These are phyloP conservation scores for Pyrus bretschneideri DNA, from an alignment of 306 rosid genomes.

Conservation along the genomic window DNA sequence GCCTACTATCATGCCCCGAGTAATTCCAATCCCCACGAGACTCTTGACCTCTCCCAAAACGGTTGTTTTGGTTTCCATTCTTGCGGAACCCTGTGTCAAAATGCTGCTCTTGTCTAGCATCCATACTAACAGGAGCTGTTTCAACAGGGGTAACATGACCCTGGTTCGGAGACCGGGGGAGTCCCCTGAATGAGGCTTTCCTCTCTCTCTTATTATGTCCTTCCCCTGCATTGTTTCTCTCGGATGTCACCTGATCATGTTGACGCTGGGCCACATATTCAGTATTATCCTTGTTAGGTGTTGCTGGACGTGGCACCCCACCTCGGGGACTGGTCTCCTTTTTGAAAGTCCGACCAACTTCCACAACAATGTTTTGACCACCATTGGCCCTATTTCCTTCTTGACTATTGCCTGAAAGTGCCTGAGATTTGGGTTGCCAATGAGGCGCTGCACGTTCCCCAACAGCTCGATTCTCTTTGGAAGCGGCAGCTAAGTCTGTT, in stretches of 20 bases:
- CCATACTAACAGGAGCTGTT: slow-evolving; percentile 32
- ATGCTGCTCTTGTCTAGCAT: slow-evolving; percentile 54
- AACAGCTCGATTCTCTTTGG: slow-evolving; percentile 51
- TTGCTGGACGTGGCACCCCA: slow-evolving; percentile 22
- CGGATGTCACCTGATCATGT: slow-evolving; percentile 36
- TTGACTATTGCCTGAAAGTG: slow-evolving; percentile 34
- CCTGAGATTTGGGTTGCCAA: slow-evolving; percentile 83
- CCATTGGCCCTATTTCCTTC: slow-evolving; percentile 29
- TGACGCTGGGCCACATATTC: slow-evolving; percentile 23
- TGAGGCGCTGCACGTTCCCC: slow-evolving; percentile 57
- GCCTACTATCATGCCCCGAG: slow-evolving; percentile 50
- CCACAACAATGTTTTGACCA: slow-evolving; percentile 38
- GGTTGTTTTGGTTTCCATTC: slow-evolving; percentile 54
- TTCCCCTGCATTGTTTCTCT: slow-evolving; percentile 35
- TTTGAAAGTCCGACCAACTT: slow-evolving; percentile 24
- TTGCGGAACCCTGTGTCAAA: slow-evolving; percentile 46
- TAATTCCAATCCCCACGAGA: slow-evolving; percentile 60
- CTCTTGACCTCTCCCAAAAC: slow-evolving; percentile 53
- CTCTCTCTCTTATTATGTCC: slow-evolving; percentile 49
- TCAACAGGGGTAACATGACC: slow-evolving; percentile 34
- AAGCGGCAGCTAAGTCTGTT: slow-evolving; percentile 33
- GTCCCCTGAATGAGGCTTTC: slow-evolving; percentile 48
- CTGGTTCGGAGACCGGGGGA: slow-evolving; percentile 41
- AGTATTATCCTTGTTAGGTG: slow-evolving; percentile 23
- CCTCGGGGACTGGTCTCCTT: slow-evolving; percentile 28